These are phyloP conservation scores for Nitzschia inconspicua DNA, from an alignment of 108 stramenopile genomes.

Conservation along the genomic window DNA sequence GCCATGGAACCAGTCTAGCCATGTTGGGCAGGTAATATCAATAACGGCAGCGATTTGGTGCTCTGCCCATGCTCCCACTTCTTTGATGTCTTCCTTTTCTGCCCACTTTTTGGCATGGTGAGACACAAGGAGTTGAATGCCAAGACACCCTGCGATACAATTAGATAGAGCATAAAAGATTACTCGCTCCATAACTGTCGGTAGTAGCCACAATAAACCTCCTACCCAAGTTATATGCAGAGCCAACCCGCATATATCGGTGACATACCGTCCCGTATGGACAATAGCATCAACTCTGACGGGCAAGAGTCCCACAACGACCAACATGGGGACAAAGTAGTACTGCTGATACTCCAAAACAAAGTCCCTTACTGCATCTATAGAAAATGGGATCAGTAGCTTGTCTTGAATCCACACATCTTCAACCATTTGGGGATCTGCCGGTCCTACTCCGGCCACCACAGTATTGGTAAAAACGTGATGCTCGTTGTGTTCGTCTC, in stretches of 20 bases:
- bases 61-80: too few relatives aligned
- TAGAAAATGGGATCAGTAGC: slow-evolving; percentile 1
- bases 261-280: not conserved
- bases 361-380: not conserved
- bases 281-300: not conserved
- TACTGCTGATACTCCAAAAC: not conserved
- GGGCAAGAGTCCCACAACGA: not conserved
- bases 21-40: too few relatives aligned
- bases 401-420: slow-evolving; percentile 5
- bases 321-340: not conserved
- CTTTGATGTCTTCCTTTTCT: too few relatives aligned
- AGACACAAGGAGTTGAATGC: too few relatives aligned
- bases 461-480: slow-evolving; percentile 13
- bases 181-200: too few relatives aligned
- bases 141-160: too few relatives aligned
- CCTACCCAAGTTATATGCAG: not conserved
- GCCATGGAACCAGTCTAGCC: too few relatives aligned
- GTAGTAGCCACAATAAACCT: not conserved
- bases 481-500: slow-evolving; percentile 12
- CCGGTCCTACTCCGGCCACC: slow-evolving; percentile 1
- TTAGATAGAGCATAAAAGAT: too few relatives aligned
- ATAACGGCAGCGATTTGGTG: too few relatives aligned
- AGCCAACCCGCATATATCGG: not conserved
- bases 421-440: slow-evolving; percentile 16
- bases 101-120: too few relatives aligned